A percentile compares a stretch with the other conserved stretches of the same genome.
These are phyloP conservation scores for Emericellopsis atlantica DNA, from an alignment of 2,329 filamentous ascomycete genomes.

Conservation along the genomic window DNA sequence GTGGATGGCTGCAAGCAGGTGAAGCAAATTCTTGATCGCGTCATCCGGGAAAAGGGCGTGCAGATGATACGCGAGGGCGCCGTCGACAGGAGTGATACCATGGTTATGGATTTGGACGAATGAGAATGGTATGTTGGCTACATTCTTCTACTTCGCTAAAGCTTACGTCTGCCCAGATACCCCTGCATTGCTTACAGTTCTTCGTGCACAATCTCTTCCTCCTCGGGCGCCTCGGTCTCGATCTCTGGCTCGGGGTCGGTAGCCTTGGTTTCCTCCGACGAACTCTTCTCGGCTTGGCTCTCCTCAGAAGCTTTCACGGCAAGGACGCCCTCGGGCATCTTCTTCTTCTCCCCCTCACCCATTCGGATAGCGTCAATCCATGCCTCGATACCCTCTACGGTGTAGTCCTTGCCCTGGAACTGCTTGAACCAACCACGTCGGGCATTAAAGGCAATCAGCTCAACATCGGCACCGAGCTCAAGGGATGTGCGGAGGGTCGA, in stretches of 20 bases:
- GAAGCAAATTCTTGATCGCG: constrained; percentile 64
- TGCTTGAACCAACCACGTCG: constrained; percentile 78
- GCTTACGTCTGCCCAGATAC: background rate
- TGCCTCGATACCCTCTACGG: constrained; percentile 52
- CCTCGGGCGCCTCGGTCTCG: constrained; percentile 14
- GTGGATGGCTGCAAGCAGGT: constrained; percentile 88
- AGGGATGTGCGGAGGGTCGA: constrained; percentile 37
- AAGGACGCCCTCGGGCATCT: constrained; percentile 52
- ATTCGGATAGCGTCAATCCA: constrained; percentile 91
- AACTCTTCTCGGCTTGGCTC: constrained; percentile 1
- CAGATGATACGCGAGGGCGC: constrained; percentile 47
- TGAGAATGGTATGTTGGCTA: constrained; percentile 15
- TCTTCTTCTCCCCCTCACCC: constrained; percentile 72
- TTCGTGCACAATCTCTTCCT: constrained; percentile 7
- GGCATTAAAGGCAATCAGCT: constrained; percentile 73
- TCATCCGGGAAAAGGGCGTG: constrained; percentile 60
- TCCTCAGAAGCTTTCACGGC: constrained; percentile 19
- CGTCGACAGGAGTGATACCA: constrained; percentile 31
- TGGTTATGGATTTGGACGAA: constrained; percentile 38
- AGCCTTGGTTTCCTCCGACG: constrained; percentile 10
- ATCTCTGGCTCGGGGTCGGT: constrained; percentile 13
- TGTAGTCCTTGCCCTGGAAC: constrained; percentile 47
- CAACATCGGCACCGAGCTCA: constrained; percentile 45
- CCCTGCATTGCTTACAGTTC: constrained; percentile 10
- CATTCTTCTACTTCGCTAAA: constrained; percentile 28